phyloP scores from a whole-genome alignment of 257 asterid genomes.

The Datura wrightii region DNA sequence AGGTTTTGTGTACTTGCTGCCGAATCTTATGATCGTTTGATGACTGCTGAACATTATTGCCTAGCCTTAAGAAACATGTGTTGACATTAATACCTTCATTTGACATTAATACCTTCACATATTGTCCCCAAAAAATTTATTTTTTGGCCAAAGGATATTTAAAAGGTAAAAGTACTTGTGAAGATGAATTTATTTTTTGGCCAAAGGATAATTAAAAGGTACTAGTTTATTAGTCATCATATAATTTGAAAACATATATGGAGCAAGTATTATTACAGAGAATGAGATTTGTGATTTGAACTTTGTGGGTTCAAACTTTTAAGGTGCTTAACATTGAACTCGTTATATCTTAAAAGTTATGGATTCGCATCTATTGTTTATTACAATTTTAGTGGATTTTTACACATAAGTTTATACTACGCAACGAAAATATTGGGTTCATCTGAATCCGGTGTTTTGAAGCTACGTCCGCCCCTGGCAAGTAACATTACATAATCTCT shows the following conservation, averaged over 20 bases:
- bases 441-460: too few relatives aligned
- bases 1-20: background rate
- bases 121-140: background rate
- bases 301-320: too few relatives aligned
- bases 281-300: too few relatives aligned
- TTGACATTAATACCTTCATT: background rate
- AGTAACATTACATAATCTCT: background rate
- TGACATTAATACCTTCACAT: background rate
- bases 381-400: too few relatives aligned
- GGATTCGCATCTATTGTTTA: too few relatives aligned
- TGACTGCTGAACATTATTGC: background rate
- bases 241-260: constrained; percentile 1
- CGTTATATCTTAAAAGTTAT: too few relatives aligned
- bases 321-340: too few relatives aligned
- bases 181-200: background rate
- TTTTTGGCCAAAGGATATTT: background rate
- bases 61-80: background rate
- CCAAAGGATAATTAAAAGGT: background rate
- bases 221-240: background rate
- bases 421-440: too few relatives aligned
- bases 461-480: too few relatives aligned
- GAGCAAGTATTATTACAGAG: background rate
- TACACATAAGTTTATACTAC: too few relatives aligned
- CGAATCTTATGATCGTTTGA: constrained; percentile 6
- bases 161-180: background rate